phyloP scores from a whole-genome alignment of 176 grass and related monocot species.

The Bothriochloa decipiens region DNA sequence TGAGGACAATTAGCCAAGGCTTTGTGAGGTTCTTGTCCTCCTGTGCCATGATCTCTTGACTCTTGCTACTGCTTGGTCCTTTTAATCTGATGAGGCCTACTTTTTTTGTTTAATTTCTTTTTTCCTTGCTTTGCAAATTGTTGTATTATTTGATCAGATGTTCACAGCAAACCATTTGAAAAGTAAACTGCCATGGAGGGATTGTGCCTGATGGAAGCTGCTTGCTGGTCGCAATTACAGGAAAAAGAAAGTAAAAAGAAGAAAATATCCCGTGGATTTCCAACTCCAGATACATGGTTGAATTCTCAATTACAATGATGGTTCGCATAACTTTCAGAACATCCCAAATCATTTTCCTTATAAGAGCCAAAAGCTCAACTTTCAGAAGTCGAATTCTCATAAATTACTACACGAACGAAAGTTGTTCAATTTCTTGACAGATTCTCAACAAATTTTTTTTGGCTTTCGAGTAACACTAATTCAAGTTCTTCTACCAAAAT shows the following conservation, averaged over 20 bases:
- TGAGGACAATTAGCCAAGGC: neutral
- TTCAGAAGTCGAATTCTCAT: neutral
- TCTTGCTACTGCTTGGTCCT: neutral
- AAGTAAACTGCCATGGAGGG: neutral
- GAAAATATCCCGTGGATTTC: neutral
- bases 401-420: neutral
- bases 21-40: slow-evolving; percentile 12
- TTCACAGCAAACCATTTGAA: neutral
- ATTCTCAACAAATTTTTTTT: no score
- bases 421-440: neutral
- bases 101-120: neutral
- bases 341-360: no score
- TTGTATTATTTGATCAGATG: neutral
- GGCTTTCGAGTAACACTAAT: neutral
- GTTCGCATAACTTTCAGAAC: no score
- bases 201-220: neutral
- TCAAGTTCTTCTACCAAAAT: neutral
- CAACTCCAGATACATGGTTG: neutral
- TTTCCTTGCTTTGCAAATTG: neutral
- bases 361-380: neutral
- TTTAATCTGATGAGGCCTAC: neutral
- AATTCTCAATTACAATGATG: no score
- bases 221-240: neutral
- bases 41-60: neutral
- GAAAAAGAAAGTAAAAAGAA: neutral